Percentiles rank a stretch among this genome's conserved stretches.
Conservation (phyloP, 345 rosid genomes). For the Hibiscus trionum region DNA sequence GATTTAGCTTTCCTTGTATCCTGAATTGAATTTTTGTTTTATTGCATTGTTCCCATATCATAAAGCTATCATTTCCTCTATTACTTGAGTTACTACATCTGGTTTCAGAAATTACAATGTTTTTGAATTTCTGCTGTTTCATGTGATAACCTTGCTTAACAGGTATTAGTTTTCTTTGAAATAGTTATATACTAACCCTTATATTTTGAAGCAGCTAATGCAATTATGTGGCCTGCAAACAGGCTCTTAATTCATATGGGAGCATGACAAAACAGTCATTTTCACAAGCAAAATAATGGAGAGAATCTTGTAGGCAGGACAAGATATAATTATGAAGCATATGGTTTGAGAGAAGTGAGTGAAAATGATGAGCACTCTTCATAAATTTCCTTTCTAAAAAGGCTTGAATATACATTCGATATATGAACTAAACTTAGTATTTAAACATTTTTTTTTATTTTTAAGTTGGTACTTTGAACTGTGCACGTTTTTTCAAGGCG, state of each 20-base stretch:
- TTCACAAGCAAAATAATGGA: conserved; percentile 42
- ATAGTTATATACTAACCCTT: too few species aligned
- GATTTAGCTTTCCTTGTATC: conserved; percentile 35
- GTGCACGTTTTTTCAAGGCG: too few species aligned
- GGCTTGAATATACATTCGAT: not conserved
- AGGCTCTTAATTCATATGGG: not conserved
- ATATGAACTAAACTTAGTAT: too few species aligned
- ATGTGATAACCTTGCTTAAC: not conserved
- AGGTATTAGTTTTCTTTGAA: too few species aligned
- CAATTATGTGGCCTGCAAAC: conserved; percentile 11
- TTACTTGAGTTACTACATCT: not conserved
- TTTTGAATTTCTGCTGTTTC: conserved; percentile 1
- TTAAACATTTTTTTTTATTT: too few species aligned
- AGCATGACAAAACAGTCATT: conserved; percentile 37
- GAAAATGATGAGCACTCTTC: conserved; percentile 27
- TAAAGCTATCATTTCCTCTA: not conserved
- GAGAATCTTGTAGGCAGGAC: conserved; percentile 49
- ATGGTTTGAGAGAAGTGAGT: conserved; percentile 18
- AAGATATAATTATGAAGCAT: conserved; percentile 32
- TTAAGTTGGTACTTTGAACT: too few species aligned
- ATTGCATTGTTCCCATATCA: conserved; percentile 14
- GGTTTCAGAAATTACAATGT: not conserved
- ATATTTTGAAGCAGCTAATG: conserved; percentile 11
- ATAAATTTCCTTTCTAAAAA: conserved; percentile 9
- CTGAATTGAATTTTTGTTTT: conserved; percentile 31